Conservation (phyloP, 768 basidiomycete genomes). For the Mycena vulgaris region DNA sequence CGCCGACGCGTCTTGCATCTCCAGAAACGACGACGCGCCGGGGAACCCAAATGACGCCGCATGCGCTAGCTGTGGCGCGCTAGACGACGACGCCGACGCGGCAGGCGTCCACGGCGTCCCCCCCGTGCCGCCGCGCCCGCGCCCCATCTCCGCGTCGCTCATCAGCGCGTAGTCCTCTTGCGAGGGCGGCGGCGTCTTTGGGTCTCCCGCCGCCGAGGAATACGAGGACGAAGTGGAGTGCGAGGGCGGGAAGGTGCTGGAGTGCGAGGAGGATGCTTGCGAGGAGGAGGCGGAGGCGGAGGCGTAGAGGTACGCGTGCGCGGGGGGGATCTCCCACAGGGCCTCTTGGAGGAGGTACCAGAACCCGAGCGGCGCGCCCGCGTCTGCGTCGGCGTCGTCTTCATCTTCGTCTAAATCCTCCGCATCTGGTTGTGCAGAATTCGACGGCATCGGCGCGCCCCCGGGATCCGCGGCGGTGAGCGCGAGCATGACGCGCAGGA, state of each 20-base stretch:
- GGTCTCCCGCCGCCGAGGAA: too few relatives aligned
- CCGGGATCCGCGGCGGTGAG: constrained; percentile 70
- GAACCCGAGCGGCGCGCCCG: constrained; percentile 84
- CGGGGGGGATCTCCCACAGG: constrained; percentile 64
- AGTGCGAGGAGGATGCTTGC: not conserved
- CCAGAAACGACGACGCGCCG: not conserved
- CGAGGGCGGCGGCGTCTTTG: not conserved
- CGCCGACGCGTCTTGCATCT: too few relatives aligned
- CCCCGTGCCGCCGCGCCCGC: constrained; percentile 34
- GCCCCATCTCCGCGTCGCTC: constrained; percentile 22
- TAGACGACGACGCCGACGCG: not conserved
- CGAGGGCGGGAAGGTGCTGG: not conserved
- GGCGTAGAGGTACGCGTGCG: constrained; percentile 27
- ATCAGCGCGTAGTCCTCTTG: not conserved
- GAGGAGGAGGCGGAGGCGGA: not conserved
- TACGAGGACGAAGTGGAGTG: not conserved
- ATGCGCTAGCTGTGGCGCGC: not conserved
- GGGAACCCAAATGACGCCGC: not conserved
- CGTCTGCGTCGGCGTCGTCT: constrained; percentile 84
- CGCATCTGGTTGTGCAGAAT: not conserved
- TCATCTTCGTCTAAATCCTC: constrained; percentile 77
- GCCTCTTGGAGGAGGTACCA: constrained; percentile 95
- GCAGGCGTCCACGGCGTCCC: constrained; percentile 53
- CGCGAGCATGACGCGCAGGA: constrained; percentile 78
- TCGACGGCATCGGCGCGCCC: constrained; percentile 15